Conservation (phyloP, 768 basidiomycete species). For the Termitomyces sp. region DNA sequence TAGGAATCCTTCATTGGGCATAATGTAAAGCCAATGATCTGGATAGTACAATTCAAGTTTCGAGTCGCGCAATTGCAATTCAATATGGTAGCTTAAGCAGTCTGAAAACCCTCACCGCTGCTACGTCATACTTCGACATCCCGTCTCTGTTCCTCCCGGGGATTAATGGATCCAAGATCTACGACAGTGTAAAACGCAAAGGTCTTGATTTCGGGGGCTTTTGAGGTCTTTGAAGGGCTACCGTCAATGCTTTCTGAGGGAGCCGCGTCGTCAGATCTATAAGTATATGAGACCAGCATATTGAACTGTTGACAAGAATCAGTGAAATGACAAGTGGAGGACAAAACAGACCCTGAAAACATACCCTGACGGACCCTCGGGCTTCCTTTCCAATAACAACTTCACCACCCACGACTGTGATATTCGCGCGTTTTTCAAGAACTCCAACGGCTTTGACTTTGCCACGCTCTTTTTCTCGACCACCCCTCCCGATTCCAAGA, state of each 20-base stretch:
- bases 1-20: too few species aligned
- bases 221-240: constrained; percentile 39
- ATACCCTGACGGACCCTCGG: constrained; percentile 73
- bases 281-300: constrained; percentile 92
- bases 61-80: too few species aligned
- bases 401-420: constrained; percentile 86
- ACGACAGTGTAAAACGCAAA: constrained; percentile 89
- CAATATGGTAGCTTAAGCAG: not conserved
- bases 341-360: constrained; percentile 18
- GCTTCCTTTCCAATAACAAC: constrained; percentile 82
- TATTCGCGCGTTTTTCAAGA: constrained; percentile 86
- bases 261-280: constrained; percentile 83
- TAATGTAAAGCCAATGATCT: too few species aligned
- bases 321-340: not conserved
- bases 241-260: constrained; percentile 59
- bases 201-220: constrained; percentile 73
- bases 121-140: not conserved
- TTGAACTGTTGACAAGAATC: constrained; percentile 63
- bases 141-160: constrained; percentile 43
- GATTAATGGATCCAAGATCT: constrained; percentile 69
- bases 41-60: too few species aligned
- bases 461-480: constrained; percentile 42
- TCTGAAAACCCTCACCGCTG: too few species aligned
- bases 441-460: constrained; percentile 68
- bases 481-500: constrained; percentile 29